Percentiles rank a stretch among this genome's conserved stretches.
Evolutionary conservation across 208 protist genomes (phyloP).

Genomic region (Trypanosoma congolense): DNA sequence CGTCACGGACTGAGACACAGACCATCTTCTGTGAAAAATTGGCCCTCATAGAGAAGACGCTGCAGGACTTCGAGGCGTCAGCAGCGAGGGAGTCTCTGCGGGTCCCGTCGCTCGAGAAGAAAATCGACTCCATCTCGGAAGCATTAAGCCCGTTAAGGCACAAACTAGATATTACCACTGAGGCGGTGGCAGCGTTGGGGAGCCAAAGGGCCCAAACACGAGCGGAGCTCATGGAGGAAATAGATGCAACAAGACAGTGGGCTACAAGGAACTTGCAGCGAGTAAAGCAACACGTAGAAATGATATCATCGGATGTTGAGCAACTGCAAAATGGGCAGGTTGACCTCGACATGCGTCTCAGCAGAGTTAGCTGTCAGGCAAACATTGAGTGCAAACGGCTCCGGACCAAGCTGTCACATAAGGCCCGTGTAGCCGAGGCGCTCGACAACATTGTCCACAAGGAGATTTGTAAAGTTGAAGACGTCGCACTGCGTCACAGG

Average conservation of each 20-base stretch:
- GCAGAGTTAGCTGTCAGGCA: slow-evolving; percentile 45
- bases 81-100: slow-evolving; percentile 8
- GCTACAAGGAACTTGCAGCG: slow-evolving; percentile 69
- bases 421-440: slow-evolving; percentile 60
- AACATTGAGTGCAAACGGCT: slow-evolving; percentile 70
- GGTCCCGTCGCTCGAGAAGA: slow-evolving; percentile 6
- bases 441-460: slow-evolving; percentile 63
- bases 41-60: slow-evolving; percentile 6
- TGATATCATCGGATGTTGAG: slow-evolving; percentile 25
- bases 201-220: background rate
- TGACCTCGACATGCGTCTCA: slow-evolving; percentile 29
- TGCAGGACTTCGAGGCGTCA: slow-evolving; percentile 24
- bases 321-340: slow-evolving; percentile 34
- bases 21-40: slow-evolving; percentile 10
- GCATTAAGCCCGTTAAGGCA: slow-evolving; percentile 12
- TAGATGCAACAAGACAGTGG: slow-evolving; percentile 62
- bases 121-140: slow-evolving; percentile 7
- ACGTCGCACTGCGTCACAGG: slow-evolving; percentile 58
- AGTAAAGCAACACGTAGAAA: slow-evolving; percentile 71
- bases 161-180: slow-evolving; percentile 3
- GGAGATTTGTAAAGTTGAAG: slow-evolving; percentile 58
- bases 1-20: slow-evolving; percentile 6
- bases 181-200: background rate
- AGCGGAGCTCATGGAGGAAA: slow-evolving; percentile 20
- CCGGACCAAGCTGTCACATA: slow-evolving; percentile 46